Conservation (phyloP, 1,139 yeast species). For the Protomyces inouyei region DNA sequence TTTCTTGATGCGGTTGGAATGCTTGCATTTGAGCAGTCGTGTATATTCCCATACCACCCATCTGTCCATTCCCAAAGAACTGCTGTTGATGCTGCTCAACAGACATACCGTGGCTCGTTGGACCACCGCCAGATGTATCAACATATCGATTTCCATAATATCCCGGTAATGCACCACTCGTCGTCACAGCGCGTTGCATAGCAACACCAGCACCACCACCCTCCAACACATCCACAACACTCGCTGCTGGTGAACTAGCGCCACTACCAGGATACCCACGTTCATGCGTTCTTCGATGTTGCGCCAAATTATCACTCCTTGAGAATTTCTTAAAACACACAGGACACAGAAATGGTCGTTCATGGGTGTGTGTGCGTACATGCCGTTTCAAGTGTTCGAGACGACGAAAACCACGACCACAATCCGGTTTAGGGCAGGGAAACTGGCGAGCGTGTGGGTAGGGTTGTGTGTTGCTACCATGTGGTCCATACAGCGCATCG, state of each 20-base stretch:
- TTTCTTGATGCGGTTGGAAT: neutral
- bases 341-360: conserved; percentile 14
- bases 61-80: neutral
- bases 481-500: neutral
- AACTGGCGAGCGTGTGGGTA: conserved; percentile 5
- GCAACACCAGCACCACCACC: neutral
- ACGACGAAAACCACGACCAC: conserved; percentile 13
- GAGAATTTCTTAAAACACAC: conserved; percentile 14
- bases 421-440: conserved; percentile 12
- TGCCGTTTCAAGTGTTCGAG: conserved; percentile 21
- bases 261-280: neutral
- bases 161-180: neutral
- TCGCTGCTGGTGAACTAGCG: neutral
- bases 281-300: conserved; percentile 14
- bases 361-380: conserved; percentile 20
- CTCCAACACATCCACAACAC: neutral
- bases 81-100: neutral
- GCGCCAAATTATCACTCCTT: conserved; percentile 11
- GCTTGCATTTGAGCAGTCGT: neutral
- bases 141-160: neutral
- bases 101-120: neutral
- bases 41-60: neutral
- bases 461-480: neutral
- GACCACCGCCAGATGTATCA: neutral
- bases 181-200: neutral